A percentile compares a stretch with the other conserved stretches of the same genome.
These are phyloP conservation scores for Pseudopithomyces chartarum DNA, from an alignment of 2,329 filamentous ascomycete species.

Conservation along the genomic window DNA sequence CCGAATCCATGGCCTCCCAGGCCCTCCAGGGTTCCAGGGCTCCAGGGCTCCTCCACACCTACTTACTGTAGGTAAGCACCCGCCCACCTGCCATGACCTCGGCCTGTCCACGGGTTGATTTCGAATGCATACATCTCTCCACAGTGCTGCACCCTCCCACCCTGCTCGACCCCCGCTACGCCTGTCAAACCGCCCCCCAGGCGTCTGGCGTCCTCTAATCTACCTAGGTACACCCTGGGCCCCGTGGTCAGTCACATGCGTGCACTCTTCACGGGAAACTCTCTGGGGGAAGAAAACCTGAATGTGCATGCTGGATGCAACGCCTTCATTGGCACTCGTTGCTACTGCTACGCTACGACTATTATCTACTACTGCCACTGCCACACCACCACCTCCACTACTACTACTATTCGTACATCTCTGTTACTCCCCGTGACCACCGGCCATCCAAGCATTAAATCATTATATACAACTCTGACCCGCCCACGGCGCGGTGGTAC, in stretches of 20 bases:
- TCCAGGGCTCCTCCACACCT: no score
- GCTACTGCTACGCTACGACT: no score
- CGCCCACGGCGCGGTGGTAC: conserved; percentile 15
- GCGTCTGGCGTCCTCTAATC: conserved; percentile 1
- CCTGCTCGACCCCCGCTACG: neutral
- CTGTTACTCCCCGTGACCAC: conserved; percentile 3
- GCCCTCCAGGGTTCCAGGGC: no score
- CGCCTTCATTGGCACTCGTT: neutral
- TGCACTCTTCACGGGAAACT: neutral
- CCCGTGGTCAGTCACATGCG: neutral
- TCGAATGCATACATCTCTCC: neutral
- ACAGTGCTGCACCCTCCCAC: neutral
- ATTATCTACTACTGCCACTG: no score
- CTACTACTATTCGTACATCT: conserved; percentile 10
- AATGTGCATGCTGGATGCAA: neutral
- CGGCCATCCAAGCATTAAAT: conserved; percentile 30
- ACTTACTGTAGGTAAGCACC: no score
- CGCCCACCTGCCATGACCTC: no score
- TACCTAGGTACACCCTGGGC: neutral
- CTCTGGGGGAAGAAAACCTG: neutral
- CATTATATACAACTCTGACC: conserved; percentile 30
- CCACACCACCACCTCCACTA: no score
- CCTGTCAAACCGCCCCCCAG: conserved; percentile 4
- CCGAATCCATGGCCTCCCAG: no score
- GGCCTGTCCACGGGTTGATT: neutral